Percentiles rank a stretch among this genome's conserved stretches.
phyloP scores from a whole-genome alignment of 331 rosid species.

The Saraca asoca region DNA sequence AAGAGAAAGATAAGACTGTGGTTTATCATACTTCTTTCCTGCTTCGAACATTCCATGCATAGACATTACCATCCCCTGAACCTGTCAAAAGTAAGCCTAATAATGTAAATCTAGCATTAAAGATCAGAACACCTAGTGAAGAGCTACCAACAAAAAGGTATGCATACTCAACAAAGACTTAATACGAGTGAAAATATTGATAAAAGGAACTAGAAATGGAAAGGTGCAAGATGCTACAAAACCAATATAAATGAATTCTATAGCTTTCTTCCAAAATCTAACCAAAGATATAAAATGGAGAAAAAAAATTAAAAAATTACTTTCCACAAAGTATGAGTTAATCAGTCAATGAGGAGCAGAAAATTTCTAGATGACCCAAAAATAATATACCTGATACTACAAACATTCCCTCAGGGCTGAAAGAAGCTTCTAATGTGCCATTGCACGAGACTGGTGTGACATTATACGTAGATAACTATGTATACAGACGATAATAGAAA shows the following conservation, averaged over 20 bases:
- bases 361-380: conserved; percentile 11
- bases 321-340: neutral
- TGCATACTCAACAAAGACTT: neutral
- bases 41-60: conserved; percentile 81
- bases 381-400: conserved; percentile 68
- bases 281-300: conserved; percentile 1
- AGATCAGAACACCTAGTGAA: conserved; percentile 20
- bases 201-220: conserved; percentile 9
- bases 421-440: conserved; percentile 93
- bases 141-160: conserved; percentile 24
- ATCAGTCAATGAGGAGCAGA: conserved; percentile 20
- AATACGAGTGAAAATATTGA: conserved; percentile 17
- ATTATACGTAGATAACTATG: conserved; percentile 75
- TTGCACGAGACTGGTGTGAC: conserved; percentile 72
- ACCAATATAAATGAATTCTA: conserved; percentile 9
- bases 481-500: conserved; percentile 15
- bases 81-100: conserved; percentile 53
- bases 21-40: conserved; percentile 77
- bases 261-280: conserved; percentile 28
- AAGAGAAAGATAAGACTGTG: conserved; percentile 5
- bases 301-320: neutral
- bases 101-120: conserved; percentile 26
- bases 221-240: conserved; percentile 2
- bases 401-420: conserved; percentile 97
- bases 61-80: conserved; percentile 88